Percentiles rank a stretch among this genome's conserved stretches.
These are phyloP conservation scores for Daldinia sp. DNA, from an alignment of 2,329 filamentous ascomycete genomes.

Conservation along the genomic window DNA sequence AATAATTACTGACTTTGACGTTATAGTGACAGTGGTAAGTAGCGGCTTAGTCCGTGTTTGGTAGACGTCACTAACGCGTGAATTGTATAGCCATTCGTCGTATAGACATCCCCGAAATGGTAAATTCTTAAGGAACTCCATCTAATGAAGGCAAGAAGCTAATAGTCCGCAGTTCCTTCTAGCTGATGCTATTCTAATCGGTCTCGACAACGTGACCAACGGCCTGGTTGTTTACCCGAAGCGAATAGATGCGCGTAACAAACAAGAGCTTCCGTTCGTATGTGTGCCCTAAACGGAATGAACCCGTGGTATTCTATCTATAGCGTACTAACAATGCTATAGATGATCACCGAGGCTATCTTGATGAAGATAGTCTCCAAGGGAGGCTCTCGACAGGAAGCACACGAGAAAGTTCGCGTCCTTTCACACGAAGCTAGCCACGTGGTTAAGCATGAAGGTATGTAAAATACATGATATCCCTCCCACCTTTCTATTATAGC, in stretches of 20 bases:
- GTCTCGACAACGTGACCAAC: slow-evolving; percentile 71
- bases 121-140: not conserved
- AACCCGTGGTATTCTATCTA: not conserved
- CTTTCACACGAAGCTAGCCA: slow-evolving; percentile 78
- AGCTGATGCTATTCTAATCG: slow-evolving; percentile 72
- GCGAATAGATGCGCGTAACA: slow-evolving; percentile 70
- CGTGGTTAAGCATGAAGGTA: slow-evolving; percentile 59
- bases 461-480: not conserved
- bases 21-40: slow-evolving; percentile 57
- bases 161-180: slow-evolving; percentile 60
- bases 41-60: slow-evolving; percentile 59
- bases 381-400: slow-evolving; percentile 49
- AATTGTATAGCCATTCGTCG: slow-evolving; percentile 42
- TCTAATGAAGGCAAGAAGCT: not conserved
- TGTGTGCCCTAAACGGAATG: not conserved
- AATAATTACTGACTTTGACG: not conserved
- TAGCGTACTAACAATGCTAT: slow-evolving; percentile 47
- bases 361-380: slow-evolving; percentile 44
- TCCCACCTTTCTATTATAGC: not conserved
- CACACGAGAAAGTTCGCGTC: slow-evolving; percentile 87
- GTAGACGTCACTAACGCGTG: not conserved
- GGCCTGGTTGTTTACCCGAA: slow-evolving; percentile 83
- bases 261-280: slow-evolving; percentile 62
- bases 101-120: slow-evolving; percentile 69
- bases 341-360: slow-evolving; percentile 70